Base-by-base conservation (phyloP, 768 basidiomycete genomes). In the Tulasnella sp. region DNA sequence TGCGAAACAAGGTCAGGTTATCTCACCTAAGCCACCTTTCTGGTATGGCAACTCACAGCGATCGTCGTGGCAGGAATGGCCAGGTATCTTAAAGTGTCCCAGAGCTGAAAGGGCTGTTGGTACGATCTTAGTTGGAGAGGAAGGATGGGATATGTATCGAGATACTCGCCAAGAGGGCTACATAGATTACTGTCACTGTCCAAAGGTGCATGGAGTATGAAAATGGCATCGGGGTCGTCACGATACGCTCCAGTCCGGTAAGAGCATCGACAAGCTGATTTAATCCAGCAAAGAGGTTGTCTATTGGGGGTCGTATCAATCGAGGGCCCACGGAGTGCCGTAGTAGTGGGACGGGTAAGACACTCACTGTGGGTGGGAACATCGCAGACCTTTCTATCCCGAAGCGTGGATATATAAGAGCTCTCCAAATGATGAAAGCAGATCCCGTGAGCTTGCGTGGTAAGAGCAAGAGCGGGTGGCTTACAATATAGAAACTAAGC, bases 141-240 rank as follows among this genome's bases (percentile, higher is more conserved):
- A 41, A 3, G 22, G 10, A 24, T 66, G 74, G 22, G 68, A 83
- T 83, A 70, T 85, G 83, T 83, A 70, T 85, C 67, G 75, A 71
- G 31, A 84, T 85, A 66, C 42, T 24, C 69, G 83, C 84, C 71
- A 87, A 67, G 42, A 75, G 71, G 27, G 84, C 66, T 66, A 78
- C 79, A 66, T 84, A 86, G 11, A 86, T 67, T 38, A 76, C 61
- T 1, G 82, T 82, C 19, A 84, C 81, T 0, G 74, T 66, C 84
- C 84, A 86, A 42, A 87, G 70, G 66, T 87, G 85, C 31, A 82
- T 71, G 1, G 80, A 80, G 65, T 85, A 85, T 78, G 83, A 85
- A 70, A 84, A 86, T 10, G 84, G 85, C 48, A 87, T 84, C 2
- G 85, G 84, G 1, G 84, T 84, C 0, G 84, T 86, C 4, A 87